Conservation (phyloP, 345 rosid species). For the Eucalyptus tenuipes region DNA sequence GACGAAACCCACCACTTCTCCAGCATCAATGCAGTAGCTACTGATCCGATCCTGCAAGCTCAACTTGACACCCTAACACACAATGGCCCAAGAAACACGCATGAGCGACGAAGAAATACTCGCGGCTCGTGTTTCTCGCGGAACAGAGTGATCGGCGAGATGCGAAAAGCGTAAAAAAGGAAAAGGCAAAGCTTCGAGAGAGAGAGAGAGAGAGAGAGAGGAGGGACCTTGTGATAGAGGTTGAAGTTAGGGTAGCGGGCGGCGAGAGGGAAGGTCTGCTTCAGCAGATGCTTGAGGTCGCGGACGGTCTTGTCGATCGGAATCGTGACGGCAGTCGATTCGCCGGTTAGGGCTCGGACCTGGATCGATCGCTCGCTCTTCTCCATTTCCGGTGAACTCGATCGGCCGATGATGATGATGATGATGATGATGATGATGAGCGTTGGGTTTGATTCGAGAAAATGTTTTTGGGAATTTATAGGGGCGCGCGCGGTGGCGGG, state of each 20-base stretch:
- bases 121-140: neutral
- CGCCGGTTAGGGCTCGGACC: conserved; percentile 58
- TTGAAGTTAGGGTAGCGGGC: conserved; percentile 59
- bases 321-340: conserved; percentile 27
- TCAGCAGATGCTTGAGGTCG: conserved; percentile 52
- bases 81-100: neutral
- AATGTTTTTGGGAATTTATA: neutral
- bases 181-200: neutral
- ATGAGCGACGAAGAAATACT: neutral
- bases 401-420: neutral
- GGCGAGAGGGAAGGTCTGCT: conserved; percentile 48
- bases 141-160: neutral
- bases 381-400: conserved; percentile 1
- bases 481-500: neutral
- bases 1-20: conserved; percentile 57
- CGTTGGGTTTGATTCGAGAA: neutral
- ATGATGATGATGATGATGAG: neutral
- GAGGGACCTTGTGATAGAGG: conserved; percentile 60
- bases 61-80: conserved; percentile 55
- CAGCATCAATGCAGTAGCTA: conserved; percentile 13
- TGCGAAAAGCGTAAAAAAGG: neutral
- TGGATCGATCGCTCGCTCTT: conserved; percentile 30
- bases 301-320: conserved; percentile 20
- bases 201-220: neutral
- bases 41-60: conserved; percentile 22